Conservation (phyloP, 2,329 filamentous ascomycete genomes). For the Fusarium buharicum region DNA sequence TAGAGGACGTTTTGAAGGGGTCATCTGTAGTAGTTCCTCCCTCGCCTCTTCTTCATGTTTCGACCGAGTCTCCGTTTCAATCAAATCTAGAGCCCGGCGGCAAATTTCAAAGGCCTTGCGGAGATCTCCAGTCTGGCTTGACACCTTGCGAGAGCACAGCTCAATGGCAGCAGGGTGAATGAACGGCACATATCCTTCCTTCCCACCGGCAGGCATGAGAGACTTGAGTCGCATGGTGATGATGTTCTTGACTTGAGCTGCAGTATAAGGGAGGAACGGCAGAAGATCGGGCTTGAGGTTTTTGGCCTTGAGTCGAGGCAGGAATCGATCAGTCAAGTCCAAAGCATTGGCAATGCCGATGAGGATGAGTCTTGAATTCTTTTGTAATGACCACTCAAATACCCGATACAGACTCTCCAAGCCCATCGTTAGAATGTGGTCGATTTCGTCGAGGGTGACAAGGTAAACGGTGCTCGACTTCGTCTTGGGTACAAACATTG, state of each 20-base stretch:
- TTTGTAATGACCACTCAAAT: constrained; percentile 95
- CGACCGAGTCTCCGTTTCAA: constrained; percentile 83
- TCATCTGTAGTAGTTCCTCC: constrained; percentile 67
- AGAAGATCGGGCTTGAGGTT: constrained; percentile 91
- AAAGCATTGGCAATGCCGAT: constrained; percentile 96
- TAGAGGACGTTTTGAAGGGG: constrained; percentile 79
- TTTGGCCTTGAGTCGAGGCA: constrained; percentile 91
- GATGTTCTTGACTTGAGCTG: constrained; percentile 85
- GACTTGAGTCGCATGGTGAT: constrained; percentile 85
- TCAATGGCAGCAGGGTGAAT: constrained; percentile 94
- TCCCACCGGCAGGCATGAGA: constrained; percentile 67
- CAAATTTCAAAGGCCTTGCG: constrained; percentile 97
- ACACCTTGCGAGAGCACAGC: constrained; percentile 93
- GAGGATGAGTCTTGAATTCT: constrained; percentile 80
- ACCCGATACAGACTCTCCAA: constrained; percentile 89
- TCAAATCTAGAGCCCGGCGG: constrained; percentile 85
- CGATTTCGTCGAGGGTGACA: constrained; percentile 94
- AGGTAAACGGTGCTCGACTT: constrained; percentile 71
- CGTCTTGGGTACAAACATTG: constrained; percentile 74
- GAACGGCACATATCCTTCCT: constrained; percentile 78
- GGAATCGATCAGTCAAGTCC: constrained; percentile 92
- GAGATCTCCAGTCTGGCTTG: constrained; percentile 91
- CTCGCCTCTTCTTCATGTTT: constrained; percentile 73
- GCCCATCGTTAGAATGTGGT: constrained; percentile 89
- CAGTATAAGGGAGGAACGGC: constrained; percentile 92